Conservation (phyloP, 352 stramenopile species). For the Globisporangium polare region DNA sequence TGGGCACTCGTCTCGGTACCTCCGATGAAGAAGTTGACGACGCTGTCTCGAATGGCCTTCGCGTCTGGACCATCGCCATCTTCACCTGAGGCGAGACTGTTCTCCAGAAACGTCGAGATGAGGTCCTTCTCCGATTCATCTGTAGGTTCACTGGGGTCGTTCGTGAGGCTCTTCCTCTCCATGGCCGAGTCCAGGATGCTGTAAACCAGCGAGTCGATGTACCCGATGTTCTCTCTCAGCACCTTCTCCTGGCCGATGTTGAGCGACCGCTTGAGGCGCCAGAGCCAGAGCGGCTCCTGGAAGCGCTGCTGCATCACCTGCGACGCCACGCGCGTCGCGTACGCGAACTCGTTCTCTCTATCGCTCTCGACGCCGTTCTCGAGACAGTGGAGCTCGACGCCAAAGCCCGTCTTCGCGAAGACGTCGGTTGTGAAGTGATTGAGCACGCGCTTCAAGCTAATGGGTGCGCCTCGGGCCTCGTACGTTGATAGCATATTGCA, state of each 20-base stretch:
- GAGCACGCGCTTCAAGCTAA: slow-evolving; percentile 42
- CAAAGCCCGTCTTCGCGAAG: slow-evolving; percentile 70
- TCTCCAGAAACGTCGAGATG: neutral
- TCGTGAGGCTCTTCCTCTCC: no score
- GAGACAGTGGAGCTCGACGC: slow-evolving; percentile 27
- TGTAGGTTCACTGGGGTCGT: neutral
- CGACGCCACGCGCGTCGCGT: neutral
- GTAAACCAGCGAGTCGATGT: neutral
- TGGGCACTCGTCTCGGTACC: neutral
- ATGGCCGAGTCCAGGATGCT: neutral
- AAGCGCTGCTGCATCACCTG: neutral
- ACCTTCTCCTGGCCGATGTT: neutral
- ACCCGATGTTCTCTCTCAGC: neutral
- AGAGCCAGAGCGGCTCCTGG: neutral
- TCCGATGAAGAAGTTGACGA: neutral
- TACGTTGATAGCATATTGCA: slow-evolving; percentile 19
- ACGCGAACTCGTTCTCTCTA: neutral
- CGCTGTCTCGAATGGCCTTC: neutral
- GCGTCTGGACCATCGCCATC: neutral
- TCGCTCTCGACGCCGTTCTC: neutral
- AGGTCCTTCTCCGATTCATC: neutral
- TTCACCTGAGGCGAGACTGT: neutral
- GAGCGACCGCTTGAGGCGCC: neutral
- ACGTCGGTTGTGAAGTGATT: slow-evolving; percentile 62
- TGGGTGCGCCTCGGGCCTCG: neutral